Evolutionary conservation across 768 basidiomycete species (phyloP), one percentile per base, ranked within the genome.

Genomic region (Suillus subaureus): DNA sequence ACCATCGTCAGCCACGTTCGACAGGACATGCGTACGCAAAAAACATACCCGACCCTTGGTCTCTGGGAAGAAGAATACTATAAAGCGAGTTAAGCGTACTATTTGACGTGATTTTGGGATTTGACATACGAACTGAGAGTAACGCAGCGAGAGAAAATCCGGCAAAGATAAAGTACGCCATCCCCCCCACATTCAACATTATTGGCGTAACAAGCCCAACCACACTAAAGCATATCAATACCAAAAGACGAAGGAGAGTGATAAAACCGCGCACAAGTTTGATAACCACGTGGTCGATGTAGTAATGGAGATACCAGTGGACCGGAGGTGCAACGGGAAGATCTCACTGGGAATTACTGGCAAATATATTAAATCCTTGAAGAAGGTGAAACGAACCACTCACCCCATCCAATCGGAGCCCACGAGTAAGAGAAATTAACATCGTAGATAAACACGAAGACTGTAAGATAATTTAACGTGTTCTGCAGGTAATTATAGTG

Each of bases 201-300:
- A 40, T 68, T 3, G 75, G 75, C 28, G 75, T 75, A 21, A 75
- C 70, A 61, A 77, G 47, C 6, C 77, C 77, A 49, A 77, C 73
- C 60, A 77, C 7, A 6, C 75, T 77, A 37, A 66, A 67, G 40
- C 26, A 21, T 6, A 35, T 63, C 62, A 51, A 62, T 16, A 61
- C 21, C 28, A 40, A 31, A 33, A 42, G 3, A 23, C 28, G n/a
- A 12, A 33, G 35, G 3, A 54, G 49, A 21, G 52, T 12, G 8
- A 66, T 42, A 4, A 31, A 28, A 18, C 6, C 40, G 26, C 1
- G 95, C 66, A 76, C 75, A 77, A 77, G 63, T 82, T 82, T 33
- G 80, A 78, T 68, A 80, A 78, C 80, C 80, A 81, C 23, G 80
- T 80, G 1, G 78, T 70, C 18, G 81, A 82, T 4, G 81, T 82